A percentile compares a stretch with the other conserved stretches of the same genome.
These are phyloP conservation scores for Vickermania spadyakhi DNA, from an alignment of 208 protist genomes.

Conservation along the genomic window DNA sequence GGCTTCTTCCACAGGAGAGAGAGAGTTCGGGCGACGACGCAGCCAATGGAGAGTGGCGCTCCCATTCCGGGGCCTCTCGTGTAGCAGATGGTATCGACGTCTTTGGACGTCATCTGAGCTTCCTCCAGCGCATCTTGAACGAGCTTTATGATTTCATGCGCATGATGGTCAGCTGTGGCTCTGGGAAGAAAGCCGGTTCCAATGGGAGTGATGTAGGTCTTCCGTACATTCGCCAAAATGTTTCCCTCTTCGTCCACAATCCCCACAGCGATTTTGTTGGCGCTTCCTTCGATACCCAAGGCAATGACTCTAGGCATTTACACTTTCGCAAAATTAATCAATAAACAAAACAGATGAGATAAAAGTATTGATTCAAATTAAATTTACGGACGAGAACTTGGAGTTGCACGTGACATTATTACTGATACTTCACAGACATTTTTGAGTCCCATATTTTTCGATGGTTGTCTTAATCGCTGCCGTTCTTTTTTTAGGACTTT, in stretches of 20 bases:
- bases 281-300: slow-evolving; percentile 98
- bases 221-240: slow-evolving; percentile 95
- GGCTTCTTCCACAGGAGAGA: slow-evolving; percentile 86
- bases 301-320: neutral
- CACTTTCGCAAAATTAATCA: no score
- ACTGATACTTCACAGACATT: neutral
- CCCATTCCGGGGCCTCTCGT: slow-evolving; percentile 98
- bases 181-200: slow-evolving; percentile 98
- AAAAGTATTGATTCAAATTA: no score
- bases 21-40: slow-evolving; percentile 70
- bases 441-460: no score
- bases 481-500: no score
- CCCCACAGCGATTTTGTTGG: slow-evolving; percentile 99
- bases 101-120: slow-evolving; percentile 63
- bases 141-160: slow-evolving; percentile 60
- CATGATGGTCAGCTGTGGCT: slow-evolving; percentile 98
- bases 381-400: no score
- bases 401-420: neutral
- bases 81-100: slow-evolving; percentile 95
- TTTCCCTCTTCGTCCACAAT: slow-evolving; percentile 91
- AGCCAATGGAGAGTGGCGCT: slow-evolving; percentile 87
- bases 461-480: no score
- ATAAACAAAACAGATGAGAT: no score
- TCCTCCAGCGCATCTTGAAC: slow-evolving; percentile 90
- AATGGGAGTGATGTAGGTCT: slow-evolving; percentile 97